A percentile compares a stretch with the other conserved stretches of the same genome.
These are phyloP conservation scores for Huiozyma sinensis DNA, from an alignment of 805 yeast species.

Conservation along the genomic window DNA sequence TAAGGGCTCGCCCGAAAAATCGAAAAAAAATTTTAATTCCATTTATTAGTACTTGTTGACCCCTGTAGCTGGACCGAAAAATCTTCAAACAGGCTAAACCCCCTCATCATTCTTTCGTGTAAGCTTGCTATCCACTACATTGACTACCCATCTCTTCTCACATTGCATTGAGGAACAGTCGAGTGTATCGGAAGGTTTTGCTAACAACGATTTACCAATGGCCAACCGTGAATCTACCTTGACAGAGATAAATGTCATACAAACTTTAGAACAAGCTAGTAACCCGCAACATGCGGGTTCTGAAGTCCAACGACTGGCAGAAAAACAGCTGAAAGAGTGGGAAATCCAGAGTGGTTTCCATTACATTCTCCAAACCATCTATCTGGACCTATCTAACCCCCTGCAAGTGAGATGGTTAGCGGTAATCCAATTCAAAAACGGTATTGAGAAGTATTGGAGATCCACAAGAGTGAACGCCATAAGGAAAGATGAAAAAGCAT, in stretches of 20 bases:
- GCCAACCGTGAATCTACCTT: slow-evolving; percentile 5
- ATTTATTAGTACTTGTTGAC: no score
- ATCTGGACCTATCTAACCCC: slow-evolving; percentile 47
- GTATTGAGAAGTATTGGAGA: slow-evolving; percentile 79
- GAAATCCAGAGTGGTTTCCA: slow-evolving; percentile 53
- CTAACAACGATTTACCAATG: neutral
- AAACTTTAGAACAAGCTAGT: slow-evolving; percentile 40
- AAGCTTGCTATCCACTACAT: no score
- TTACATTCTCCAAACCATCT: slow-evolving; percentile 45
- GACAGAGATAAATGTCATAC: slow-evolving; percentile 24
- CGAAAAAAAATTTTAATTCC: no score
- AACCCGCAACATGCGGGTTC: slow-evolving; percentile 37
- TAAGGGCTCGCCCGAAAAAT: no score
- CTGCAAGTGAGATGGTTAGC: slow-evolving; percentile 77
- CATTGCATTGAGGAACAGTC: no score
- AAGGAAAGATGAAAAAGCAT: slow-evolving; percentile 55
- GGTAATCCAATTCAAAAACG: slow-evolving; percentile 79
- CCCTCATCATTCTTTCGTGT: no score
- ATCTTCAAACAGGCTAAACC: no score
- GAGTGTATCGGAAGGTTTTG: no score
- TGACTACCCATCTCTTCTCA: no score
- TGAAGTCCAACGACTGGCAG: slow-evolving; percentile 51
- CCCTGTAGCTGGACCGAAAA: no score
- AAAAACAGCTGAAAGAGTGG: slow-evolving; percentile 60
- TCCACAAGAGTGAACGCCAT: slow-evolving; percentile 46